Percentiles rank a stretch among this genome's conserved stretches.
phyloP scores from a whole-genome alignment of 83 land plant genomes.

The Isoetes engelmannii region DNA sequence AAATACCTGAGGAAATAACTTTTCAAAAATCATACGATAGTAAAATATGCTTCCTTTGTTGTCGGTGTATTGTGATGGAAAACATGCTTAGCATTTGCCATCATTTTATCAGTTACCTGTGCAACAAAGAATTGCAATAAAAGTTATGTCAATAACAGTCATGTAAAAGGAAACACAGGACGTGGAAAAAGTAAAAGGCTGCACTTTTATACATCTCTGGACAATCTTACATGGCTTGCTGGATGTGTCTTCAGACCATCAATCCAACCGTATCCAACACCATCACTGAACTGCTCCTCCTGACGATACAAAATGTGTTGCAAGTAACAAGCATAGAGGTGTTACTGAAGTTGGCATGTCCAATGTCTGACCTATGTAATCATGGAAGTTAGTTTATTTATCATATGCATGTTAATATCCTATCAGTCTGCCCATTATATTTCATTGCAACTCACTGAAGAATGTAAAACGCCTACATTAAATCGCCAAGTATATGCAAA shows the following conservation, averaged over 20 bases:
- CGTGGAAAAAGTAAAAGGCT: not conserved
- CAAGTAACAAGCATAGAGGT: slow-evolving; percentile 11
- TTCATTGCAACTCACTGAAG: not conserved
- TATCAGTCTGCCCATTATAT: no score
- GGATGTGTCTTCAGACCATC: slow-evolving; percentile 87
- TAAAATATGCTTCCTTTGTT: slow-evolving; percentile 77
- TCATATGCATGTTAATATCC: no score
- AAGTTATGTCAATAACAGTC: not conserved
- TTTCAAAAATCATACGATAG: slow-evolving; percentile 74
- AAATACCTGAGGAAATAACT: slow-evolving; percentile 66
- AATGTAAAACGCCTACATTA: no score
- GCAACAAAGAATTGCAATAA: not conserved
- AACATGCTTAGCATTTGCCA: slow-evolving; percentile 59
- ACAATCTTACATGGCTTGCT: slow-evolving; percentile 41
- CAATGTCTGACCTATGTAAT: not conserved
- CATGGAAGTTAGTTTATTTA: no score
- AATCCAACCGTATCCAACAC: slow-evolving; percentile 95
- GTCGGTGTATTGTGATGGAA: slow-evolving; percentile 80
- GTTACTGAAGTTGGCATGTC: no score
- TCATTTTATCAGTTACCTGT: slow-evolving; percentile 76
- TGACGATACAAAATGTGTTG: slow-evolving; percentile 93
- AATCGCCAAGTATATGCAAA: not conserved
- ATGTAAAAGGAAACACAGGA: not conserved
- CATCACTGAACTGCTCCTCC: slow-evolving; percentile 97
- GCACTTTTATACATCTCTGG: not conserved